Conservation (phyloP, 2,329 filamentous ascomycete genomes). For the Alternaria consortialis region DNA sequence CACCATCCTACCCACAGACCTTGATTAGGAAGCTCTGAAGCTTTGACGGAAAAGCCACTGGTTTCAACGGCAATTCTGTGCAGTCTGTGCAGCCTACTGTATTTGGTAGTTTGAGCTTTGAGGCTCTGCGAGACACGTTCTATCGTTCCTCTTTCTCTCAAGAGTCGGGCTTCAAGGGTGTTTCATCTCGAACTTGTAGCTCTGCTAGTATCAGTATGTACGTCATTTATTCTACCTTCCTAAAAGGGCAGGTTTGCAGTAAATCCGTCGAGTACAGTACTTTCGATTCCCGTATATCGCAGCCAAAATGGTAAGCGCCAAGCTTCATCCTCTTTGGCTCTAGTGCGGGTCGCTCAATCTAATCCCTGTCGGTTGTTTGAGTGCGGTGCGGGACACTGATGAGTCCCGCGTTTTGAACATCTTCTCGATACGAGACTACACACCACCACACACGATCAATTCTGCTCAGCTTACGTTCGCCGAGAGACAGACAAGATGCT, state of each 20-base stretch:
- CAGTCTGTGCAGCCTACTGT: conserved; percentile 27
- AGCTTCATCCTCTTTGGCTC: background rate
- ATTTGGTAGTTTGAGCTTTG: conserved; percentile 37
- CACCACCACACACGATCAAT: conserved; percentile 24
- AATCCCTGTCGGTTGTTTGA: conserved; percentile 15
- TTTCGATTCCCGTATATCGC: background rate
- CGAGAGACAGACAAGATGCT: conserved; percentile 36
- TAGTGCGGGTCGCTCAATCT: conserved; percentile 13
- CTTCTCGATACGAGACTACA: conserved; percentile 11
- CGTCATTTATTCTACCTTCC: background rate
- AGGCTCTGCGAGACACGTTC: conserved; percentile 1
- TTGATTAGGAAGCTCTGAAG: conserved; percentile 48
- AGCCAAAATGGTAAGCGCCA: background rate
- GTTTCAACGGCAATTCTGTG: conserved; percentile 30
- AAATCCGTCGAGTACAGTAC: conserved; percentile 6
- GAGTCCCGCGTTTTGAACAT: conserved; percentile 15
- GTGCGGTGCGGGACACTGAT: conserved; percentile 17
- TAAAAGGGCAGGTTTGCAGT: background rate
- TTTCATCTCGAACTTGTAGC: background rate
- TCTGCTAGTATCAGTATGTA: background rate
- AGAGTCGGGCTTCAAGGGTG: background rate
- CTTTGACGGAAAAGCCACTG: conserved; percentile 43
- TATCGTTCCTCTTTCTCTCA: conserved; percentile 4
- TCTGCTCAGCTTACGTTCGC: background rate
- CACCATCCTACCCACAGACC: conserved; percentile 14